phyloP scores from a whole-genome alignment of 305 asterid genomes.

The Fraxinus baroniana region DNA sequence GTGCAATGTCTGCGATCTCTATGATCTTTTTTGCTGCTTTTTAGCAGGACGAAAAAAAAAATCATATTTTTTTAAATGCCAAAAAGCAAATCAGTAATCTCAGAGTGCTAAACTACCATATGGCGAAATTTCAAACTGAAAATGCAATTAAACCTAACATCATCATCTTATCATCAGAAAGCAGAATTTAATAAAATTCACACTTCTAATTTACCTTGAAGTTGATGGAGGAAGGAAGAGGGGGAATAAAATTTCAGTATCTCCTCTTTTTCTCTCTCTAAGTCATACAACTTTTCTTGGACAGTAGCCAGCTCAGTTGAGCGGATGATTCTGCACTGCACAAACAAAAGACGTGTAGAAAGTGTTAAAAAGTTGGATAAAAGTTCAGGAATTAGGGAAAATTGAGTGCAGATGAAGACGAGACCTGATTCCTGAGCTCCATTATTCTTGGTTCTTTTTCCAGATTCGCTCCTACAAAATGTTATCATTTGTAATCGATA shows the following conservation, averaged over 20 bases:
- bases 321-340: conserved; percentile 86
- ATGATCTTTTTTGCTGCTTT: not conserved
- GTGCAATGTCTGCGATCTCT: not conserved
- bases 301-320: conserved; percentile 94
- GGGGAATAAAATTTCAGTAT: conserved; percentile 62
- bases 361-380: not conserved
- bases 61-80: not conserved
- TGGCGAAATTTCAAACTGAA: not conserved
- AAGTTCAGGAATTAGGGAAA: conserved; percentile 11
- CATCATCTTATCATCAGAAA: not conserved
- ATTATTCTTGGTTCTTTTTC: conserved; percentile 80
- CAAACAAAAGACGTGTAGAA: conserved; percentile 26
- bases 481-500: not conserved
- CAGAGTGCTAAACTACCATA: not conserved
- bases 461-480: conserved; percentile 68
- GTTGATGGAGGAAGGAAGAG: conserved; percentile 61
- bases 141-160: not conserved
- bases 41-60: not conserved
- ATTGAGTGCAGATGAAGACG: conserved; percentile 2
- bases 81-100: not conserved
- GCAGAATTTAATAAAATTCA: not conserved
- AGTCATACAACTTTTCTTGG: conserved; percentile 75
- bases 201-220: conserved; percentile 56
- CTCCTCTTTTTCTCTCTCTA: conserved; percentile 71
- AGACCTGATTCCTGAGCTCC: conserved; percentile 97